A percentile compares a stretch with the other conserved stretches of the same genome.
These are phyloP conservation scores for Beauveria caledonica DNA, from an alignment of 2,329 filamentous ascomycete species.

Conservation along the genomic window DNA sequence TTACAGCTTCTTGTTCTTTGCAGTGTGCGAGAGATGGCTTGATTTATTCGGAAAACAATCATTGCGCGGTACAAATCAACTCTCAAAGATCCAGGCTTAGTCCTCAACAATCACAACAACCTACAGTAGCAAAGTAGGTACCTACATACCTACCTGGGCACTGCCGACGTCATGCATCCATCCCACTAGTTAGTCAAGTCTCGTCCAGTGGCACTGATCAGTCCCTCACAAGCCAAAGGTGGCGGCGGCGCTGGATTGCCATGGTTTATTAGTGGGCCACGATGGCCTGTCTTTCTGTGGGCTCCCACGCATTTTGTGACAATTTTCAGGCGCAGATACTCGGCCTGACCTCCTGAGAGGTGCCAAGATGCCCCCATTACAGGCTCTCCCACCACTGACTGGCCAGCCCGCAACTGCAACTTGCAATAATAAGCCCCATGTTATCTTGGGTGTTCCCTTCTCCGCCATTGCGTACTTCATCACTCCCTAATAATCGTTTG, in stretches of 20 bases:
- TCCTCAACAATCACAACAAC: no score
- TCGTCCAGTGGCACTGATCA: no score
- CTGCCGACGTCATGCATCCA: background rate
- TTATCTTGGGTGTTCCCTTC: background rate
- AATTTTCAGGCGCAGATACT: background rate
- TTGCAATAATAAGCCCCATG: conserved; percentile 1
- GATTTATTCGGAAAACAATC: background rate
- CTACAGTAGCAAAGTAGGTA: background rate
- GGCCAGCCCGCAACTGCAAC: background rate
- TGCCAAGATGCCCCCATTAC: background rate
- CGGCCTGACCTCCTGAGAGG: conserved; percentile 2
- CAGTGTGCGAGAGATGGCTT: background rate
- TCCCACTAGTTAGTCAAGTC: background rate
- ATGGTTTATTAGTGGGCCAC: conserved; percentile 4
- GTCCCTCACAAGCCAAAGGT: background rate
- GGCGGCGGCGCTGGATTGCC: background rate
- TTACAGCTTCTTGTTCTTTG: background rate
- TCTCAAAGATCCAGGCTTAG: background rate
- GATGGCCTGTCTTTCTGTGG: background rate
- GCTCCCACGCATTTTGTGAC: background rate
- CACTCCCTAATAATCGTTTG: background rate
- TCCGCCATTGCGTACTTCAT: background rate
- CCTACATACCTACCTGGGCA: no score
- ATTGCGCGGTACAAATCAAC: background rate
- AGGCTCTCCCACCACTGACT: background rate